These are phyloP conservation scores for Metarhizium brunneum DNA, from an alignment of 2,329 filamentous ascomycete genomes.

Conservation along the genomic window DNA sequence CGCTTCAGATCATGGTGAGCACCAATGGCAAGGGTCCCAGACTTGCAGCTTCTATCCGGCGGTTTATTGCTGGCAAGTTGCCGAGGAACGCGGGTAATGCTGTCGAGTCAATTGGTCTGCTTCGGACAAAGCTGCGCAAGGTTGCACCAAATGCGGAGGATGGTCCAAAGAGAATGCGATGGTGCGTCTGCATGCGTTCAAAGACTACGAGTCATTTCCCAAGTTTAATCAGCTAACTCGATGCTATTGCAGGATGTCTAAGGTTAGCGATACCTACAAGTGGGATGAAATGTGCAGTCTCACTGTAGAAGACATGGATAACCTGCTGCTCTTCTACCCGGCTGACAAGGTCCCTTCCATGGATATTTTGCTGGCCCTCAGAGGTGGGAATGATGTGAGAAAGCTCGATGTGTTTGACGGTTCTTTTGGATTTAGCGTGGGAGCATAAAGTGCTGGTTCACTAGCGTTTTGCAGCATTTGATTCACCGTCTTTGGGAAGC, in stretches of 20 bases:
- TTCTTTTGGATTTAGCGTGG: slow-evolving; percentile 50
- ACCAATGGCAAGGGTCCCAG: slow-evolving; percentile 95
- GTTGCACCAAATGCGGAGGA: slow-evolving; percentile 64
- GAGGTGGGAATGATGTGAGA: slow-evolving; percentile 32
- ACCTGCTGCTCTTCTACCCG: slow-evolving; percentile 66
- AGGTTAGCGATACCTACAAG: slow-evolving; percentile 78
- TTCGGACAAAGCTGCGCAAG: slow-evolving; percentile 70
- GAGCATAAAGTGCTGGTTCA: slow-evolving; percentile 16
- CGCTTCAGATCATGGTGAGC: slow-evolving; percentile 96
- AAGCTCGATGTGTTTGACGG: slow-evolving; percentile 49
- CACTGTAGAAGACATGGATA: slow-evolving; percentile 75
- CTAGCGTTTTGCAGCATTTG: neutral
- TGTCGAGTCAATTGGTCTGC: slow-evolving; percentile 71
- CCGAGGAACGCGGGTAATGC: slow-evolving; percentile 76
- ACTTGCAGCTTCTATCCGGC: slow-evolving; percentile 75
- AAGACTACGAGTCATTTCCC: neutral
- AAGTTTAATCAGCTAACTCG: neutral
- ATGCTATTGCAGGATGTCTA: slow-evolving; percentile 62
- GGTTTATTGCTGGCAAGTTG: slow-evolving; percentile 67
- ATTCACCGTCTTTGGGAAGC: neutral
- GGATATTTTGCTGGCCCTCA: slow-evolving; percentile 45
- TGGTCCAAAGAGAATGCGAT: slow-evolving; percentile 82
- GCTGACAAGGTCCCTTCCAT: slow-evolving; percentile 45
- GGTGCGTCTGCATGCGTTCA: slow-evolving; percentile 36
- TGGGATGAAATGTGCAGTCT: slow-evolving; percentile 79